Conservation (phyloP, 176 grass and related monocot species). For the Triticum turgidum region DNA sequence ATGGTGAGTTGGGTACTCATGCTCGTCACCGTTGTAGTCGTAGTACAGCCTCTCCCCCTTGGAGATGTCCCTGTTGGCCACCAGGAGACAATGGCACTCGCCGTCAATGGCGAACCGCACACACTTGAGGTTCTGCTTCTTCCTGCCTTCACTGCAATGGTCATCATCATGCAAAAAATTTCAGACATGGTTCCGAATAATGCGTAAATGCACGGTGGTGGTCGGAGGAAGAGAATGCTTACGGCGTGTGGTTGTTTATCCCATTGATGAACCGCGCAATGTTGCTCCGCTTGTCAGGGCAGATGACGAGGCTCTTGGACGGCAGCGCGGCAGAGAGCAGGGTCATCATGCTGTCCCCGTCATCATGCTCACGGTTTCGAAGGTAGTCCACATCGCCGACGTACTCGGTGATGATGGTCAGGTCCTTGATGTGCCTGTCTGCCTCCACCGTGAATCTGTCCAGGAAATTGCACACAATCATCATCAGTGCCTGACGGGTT, state of each 20-base stretch:
- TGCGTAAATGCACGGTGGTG: too few relatives aligned
- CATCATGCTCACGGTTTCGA: conserved; percentile 64
- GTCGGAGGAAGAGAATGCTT: neutral
- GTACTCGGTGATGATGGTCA: conserved; percentile 96
- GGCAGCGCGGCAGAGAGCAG: conserved; percentile 55
- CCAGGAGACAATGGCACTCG: conserved; percentile 73
- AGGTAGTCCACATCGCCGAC: conserved; percentile 89
- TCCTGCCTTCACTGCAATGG: conserved; percentile 68
- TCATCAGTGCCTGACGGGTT: neutral
- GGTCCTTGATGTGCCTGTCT: conserved; percentile 69
- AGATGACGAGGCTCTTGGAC: conserved; percentile 81
- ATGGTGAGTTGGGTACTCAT: conserved; percentile 97
- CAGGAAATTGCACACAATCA: neutral
- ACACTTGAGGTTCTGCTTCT: conserved; percentile 98
- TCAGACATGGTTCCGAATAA: neutral
- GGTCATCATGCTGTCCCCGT: conserved; percentile 98
- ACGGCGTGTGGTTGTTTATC: conserved; percentile 88
- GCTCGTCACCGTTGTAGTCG: conserved; percentile 86
- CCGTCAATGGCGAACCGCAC: conserved; percentile 65
- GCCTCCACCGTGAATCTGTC: conserved; percentile 86
- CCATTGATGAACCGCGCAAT: conserved; percentile 97
- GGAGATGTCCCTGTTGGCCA: conserved; percentile 79
- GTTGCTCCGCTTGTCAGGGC: conserved; percentile 80
- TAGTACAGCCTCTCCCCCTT: conserved; percentile 96
- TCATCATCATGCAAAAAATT: neutral